These are phyloP conservation scores for Mucor saturninus DNA, from an alignment of 371 early-diverging fungal species.

Conservation along the genomic window DNA sequence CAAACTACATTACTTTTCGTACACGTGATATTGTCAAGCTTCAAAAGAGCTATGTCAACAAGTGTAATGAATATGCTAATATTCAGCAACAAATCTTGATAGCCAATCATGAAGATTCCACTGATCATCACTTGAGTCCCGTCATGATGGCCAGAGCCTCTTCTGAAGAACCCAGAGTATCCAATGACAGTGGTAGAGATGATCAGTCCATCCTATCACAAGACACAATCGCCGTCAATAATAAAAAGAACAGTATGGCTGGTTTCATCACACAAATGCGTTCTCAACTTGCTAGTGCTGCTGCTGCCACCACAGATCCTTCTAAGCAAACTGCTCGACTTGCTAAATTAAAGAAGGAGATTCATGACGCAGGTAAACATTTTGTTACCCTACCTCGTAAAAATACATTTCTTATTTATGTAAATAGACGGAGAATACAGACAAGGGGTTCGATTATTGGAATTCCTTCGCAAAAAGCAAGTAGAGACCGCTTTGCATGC, in stretches of 20 bases:
- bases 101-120: constrained; percentile 29
- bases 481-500: constrained; percentile 44
- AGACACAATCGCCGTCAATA: constrained; percentile 5
- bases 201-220: constrained; percentile 18
- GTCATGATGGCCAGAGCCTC: constrained; percentile 19
- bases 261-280: constrained; percentile 53
- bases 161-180: constrained; percentile 41
- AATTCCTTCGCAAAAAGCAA: constrained; percentile 53
- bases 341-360: constrained; percentile 58
- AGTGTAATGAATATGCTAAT: constrained; percentile 43
- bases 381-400: too few relatives aligned
- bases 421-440: constrained; percentile 59
- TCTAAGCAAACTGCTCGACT: constrained; percentile 43
- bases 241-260: constrained; percentile 46
- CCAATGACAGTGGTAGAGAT: constrained; percentile 34
- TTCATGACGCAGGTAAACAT: constrained; percentile 55
- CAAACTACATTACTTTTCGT: constrained; percentile 40
- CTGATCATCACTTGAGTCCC: constrained; percentile 22
- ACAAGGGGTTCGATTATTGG: constrained; percentile 58
- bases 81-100: constrained; percentile 38
- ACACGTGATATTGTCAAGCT: constrained; percentile 52
- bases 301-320: constrained; percentile 37
- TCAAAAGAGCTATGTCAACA: constrained; percentile 49
- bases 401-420: background rate
- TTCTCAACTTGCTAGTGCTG: constrained; percentile 47